Evolutionary conservation across 495 filamentous ascomycete species (phyloP).

Genomic region (Copromyces sp.): DNA sequence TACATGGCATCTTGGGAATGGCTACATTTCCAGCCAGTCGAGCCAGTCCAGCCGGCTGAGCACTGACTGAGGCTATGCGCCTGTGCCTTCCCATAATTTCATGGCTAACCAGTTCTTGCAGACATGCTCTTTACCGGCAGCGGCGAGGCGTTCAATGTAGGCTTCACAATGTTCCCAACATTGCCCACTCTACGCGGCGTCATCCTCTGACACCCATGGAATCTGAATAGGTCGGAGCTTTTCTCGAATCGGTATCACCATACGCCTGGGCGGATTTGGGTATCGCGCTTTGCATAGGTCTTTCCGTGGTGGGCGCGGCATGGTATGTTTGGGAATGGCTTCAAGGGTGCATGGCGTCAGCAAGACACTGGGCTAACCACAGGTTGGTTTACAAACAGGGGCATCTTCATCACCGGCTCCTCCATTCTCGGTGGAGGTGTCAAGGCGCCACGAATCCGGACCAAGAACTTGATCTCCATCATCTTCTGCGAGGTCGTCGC

Average conservation of each 20-base stretch:
- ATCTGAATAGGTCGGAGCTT: slow-evolving; percentile 88
- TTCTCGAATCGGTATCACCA: slow-evolving; percentile 88
- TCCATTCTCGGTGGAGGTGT: slow-evolving; percentile 97
- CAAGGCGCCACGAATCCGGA: slow-evolving; percentile 89
- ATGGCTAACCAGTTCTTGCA: slow-evolving; percentile 36
- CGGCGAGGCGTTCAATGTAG: slow-evolving; percentile 93
- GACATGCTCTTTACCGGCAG: slow-evolving; percentile 97
- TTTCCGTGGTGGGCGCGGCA: slow-evolving; percentile 93
- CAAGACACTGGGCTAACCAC: neutral
- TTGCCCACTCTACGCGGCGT: neutral
- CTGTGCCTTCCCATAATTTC: slow-evolving; percentile 1
- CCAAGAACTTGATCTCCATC: slow-evolving; percentile 99
- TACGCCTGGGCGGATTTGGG: slow-evolving; percentile 88
- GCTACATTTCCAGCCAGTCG: neutral
- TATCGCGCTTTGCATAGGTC: slow-evolving; percentile 87
- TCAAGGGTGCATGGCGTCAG: neutral
- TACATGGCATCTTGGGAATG: slow-evolving; percentile 2
- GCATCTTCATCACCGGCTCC: slow-evolving; percentile 98
- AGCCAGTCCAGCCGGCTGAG: neutral
- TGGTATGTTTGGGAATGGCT: slow-evolving; percentile 51
- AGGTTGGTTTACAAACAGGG: slow-evolving; percentile 44
- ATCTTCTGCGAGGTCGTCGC: slow-evolving; percentile 99
- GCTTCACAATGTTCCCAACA: slow-evolving; percentile 14
- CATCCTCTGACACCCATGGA: slow-evolving; percentile 35
- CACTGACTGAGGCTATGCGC: neutral